Percentiles rank a stretch among this genome's conserved stretches.
phyloP scores from a whole-genome alignment of 345 rosid genomes.

The Hevea brasiliensis region DNA sequence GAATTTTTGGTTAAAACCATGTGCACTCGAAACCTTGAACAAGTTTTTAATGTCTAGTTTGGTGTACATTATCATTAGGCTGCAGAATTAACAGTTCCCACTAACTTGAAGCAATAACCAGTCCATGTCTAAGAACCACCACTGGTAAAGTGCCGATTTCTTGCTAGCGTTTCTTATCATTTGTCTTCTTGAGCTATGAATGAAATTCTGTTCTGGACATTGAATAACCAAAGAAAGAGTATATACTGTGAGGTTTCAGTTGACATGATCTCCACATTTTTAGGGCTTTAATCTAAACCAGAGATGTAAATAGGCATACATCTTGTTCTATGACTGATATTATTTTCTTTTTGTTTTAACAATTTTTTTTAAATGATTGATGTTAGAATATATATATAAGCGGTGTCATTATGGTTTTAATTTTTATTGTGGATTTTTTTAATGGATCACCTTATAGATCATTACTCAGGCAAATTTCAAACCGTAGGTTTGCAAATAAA shows the following conservation, averaged over 20 bases:
- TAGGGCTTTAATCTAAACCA: background rate
- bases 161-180: conserved; percentile 1
- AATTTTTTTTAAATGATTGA: background rate
- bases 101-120: background rate
- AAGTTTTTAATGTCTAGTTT: background rate
- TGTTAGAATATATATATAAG: background rate
- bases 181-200: background rate
- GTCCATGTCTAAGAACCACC: background rate
- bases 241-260: background rate
- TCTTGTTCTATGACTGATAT: background rate
- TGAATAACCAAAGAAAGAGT: background rate
- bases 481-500: background rate
- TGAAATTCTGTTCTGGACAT: background rate
- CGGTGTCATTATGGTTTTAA: background rate
- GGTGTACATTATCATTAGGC: background rate
- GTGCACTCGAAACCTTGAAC: background rate
- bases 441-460: background rate
- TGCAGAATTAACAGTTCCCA: background rate
- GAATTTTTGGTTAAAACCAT: background rate
- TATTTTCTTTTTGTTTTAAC: background rate
- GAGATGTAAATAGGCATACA: background rate
- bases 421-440: background rate
- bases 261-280: background rate
- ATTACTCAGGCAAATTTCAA: background rate
- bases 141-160: background rate